Base-by-base conservation (phyloP, 202 grass and related monocot genomes). In the Musa balbisiana region DNA sequence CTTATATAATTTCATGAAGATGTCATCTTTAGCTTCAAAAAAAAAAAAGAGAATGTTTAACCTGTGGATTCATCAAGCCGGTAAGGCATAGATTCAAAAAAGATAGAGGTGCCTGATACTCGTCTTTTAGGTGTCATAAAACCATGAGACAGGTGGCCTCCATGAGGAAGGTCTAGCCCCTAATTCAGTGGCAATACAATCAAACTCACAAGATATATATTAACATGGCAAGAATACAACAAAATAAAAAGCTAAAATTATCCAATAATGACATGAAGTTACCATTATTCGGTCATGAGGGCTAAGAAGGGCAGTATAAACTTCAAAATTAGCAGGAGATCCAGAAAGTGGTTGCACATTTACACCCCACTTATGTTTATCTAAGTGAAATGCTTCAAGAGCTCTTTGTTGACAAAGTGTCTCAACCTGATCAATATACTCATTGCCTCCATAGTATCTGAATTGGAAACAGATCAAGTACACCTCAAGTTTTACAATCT, bases 341-440 rank as follows among this genome's bases (percentile, higher is more conserved):
- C 73, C 73, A 49, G 73, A 76, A 2, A 62, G 55, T 21, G 73
- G 55, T 33, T 76, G 73, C 26, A 76, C 73, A 58, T 76, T 76
- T 60, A 76, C 73, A 20, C 73, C 73, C 73, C 73, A 76, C 3
- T 62, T 49, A 62, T 49, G 62, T 24, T 60, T 27, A 51, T 76
- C 73, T 5, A 76, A 33, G 17, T 51, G 73, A 33, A 76, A 76
- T 60, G 73, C 56, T 60, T 60, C 13, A 16, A 76, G 56, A 50
- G 73, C 73, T 74, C 72, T 74, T 59, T 74, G 22, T 58, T 74
- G 72, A 60, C 72, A 74, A 43, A 74, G 72, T 9, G 11, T 74
- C 72, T 74, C 72, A 74, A 74, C 53, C 54, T 74, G 72, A 20
- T 74, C 72, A 59, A 74, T 74, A 74, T 74, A 74, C 72, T 74